Evolutionary conservation across 345 rosid species (phyloP).

Genomic region (Anacardium occidentale): DNA sequence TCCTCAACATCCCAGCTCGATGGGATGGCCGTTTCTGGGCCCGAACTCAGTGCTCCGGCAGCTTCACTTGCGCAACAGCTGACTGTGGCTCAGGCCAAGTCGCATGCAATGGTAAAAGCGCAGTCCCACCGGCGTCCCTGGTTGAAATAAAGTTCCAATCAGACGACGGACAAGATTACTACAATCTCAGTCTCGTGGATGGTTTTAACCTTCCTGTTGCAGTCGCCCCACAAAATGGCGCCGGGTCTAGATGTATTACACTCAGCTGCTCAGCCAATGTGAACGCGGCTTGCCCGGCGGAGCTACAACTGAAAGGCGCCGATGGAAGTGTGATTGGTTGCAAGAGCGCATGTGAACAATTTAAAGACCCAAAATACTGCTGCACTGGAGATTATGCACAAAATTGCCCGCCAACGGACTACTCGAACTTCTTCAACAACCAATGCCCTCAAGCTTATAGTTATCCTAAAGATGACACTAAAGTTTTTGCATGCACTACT

Average conservation of each 20-base stretch:
- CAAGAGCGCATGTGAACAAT: slow-evolving; percentile 89
- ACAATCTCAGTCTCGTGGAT: slow-evolving; percentile 91
- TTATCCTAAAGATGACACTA: slow-evolving; percentile 46
- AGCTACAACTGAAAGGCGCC: slow-evolving; percentile 45
- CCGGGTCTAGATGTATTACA: slow-evolving; percentile 52
- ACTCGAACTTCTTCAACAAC: slow-evolving; percentile 43
- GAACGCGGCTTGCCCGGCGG: slow-evolving; percentile 52
- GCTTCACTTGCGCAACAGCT: slow-evolving; percentile 31
- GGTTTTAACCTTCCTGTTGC: slow-evolving; percentile 74
- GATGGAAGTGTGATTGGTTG: slow-evolving; percentile 64
- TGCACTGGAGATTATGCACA: slow-evolving; percentile 35
- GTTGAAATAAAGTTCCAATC: slow-evolving; percentile 70
- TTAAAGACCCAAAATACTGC: slow-evolving; percentile 74
- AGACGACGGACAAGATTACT: slow-evolving; percentile 35
- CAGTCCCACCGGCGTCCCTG: slow-evolving; percentile 62
- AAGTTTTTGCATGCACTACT: slow-evolving; percentile 38
- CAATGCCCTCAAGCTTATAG: slow-evolving; percentile 65
- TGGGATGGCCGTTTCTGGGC: slow-evolving; percentile 46
- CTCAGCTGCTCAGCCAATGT: slow-evolving; percentile 64
- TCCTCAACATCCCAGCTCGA: slow-evolving; percentile 17
- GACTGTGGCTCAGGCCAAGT: slow-evolving; percentile 56
- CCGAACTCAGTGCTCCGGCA: slow-evolving; percentile 30
- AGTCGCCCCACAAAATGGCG: slow-evolving; percentile 58
- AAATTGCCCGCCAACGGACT: slow-evolving; percentile 39
- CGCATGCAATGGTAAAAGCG: slow-evolving; percentile 58